Percentiles rank a stretch among this genome's conserved stretches.
These are phyloP conservation scores for Psilocybe cubensis DNA, from an alignment of 768 basidiomycete genomes.

Conservation along the genomic window DNA sequence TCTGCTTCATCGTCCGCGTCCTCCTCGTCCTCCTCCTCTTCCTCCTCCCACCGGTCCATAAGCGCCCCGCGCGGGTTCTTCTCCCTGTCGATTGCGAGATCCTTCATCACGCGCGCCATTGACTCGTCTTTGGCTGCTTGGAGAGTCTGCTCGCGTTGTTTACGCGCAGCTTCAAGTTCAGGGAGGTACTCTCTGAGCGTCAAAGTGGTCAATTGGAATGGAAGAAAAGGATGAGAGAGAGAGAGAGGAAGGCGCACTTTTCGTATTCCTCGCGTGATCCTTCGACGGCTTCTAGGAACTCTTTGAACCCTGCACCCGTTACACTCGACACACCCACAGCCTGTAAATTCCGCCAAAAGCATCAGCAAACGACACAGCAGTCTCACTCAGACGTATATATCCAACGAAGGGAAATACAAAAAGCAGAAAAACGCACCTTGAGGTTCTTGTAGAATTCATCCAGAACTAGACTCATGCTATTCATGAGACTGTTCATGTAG, in stretches of 20 bases:
- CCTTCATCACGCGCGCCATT: conserved; percentile 75
- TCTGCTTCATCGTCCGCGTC: conserved; percentile 58
- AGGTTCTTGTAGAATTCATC: conserved; percentile 99
- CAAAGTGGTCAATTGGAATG: conserved; percentile 14
- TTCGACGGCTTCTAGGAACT: conserved; percentile 92
- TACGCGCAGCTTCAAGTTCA: conserved; percentile 76
- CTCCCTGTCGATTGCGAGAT: conserved; percentile 74
- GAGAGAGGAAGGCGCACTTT: conserved; percentile 47
- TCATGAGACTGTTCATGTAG: conserved; percentile 99
- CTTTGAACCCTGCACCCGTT: conserved; percentile 92
- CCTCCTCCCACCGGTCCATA: conserved; percentile 66
- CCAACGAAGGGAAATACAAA: too few relatives aligned
- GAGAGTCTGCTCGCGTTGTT: conserved; percentile 59
- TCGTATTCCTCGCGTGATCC: conserved; percentile 88
- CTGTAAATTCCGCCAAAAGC: too few relatives aligned
- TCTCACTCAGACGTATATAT: too few relatives aligned
- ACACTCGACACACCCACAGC: conserved; percentile 95
- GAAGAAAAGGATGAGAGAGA: conserved; percentile 1
- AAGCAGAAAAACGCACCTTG: conserved; percentile 66
- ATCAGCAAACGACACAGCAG: too few relatives aligned
- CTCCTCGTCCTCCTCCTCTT: conserved; percentile 56
- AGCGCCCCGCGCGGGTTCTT: conserved; percentile 60
- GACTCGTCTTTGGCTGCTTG: conserved; percentile 68
- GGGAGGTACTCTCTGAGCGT: conserved; percentile 96
- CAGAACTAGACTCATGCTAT: conserved; percentile 96